phyloP scores from a whole-genome alignment of 352 stramenopile species.

The Thraustochytrium striatum region DNA sequence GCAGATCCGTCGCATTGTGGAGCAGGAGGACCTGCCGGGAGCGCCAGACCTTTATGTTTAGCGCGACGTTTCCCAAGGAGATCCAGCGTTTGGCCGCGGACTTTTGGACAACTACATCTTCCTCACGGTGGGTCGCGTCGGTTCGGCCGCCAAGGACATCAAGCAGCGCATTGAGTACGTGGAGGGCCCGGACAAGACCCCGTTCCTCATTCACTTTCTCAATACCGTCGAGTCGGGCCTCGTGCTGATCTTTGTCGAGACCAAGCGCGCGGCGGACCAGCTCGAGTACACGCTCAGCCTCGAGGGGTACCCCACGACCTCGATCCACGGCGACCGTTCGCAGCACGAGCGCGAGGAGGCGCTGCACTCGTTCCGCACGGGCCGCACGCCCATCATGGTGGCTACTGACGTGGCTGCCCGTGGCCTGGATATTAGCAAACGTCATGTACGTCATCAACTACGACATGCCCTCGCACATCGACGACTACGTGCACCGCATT shows the following conservation, averaged over 20 bases:
- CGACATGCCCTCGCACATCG: constrained; percentile 95
- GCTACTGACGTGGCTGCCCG: constrained; percentile 95
- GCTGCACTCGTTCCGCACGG: constrained; percentile 83
- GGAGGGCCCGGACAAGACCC: constrained; percentile 91
- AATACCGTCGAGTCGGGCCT: constrained; percentile 80
- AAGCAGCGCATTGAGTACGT: constrained; percentile 96
- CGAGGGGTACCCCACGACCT: constrained; percentile 80
- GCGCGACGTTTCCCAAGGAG: constrained; percentile 95
- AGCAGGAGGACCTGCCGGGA: constrained; percentile 95
- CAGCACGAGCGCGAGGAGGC: constrained; percentile 61
- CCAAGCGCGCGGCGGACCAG: constrained; percentile 92
- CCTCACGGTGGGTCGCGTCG: constrained; percentile 95
- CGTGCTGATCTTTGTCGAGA: constrained; percentile 97
- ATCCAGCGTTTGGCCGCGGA: constrained; percentile 92
- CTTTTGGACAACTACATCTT: constrained; percentile 99
- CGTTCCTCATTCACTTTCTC: constrained; percentile 91
- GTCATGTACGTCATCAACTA: constrained; percentile 95
- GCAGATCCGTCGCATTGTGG: constrained; percentile 96
- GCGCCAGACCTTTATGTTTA: constrained; percentile 99
- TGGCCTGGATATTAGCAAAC: constrained; percentile 96
- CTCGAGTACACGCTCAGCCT: constrained; percentile 90
- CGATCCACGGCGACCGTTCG: constrained; percentile 90
- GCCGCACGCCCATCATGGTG: constrained; percentile 85
- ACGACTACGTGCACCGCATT: constrained; percentile 98
- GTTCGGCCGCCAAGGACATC: constrained; percentile 93